Percentiles rank a stretch among this genome's conserved stretches.
Evolutionary conservation across 2,329 filamentous ascomycete genomes (phyloP).

Genomic region (Chrysoporthe cubensis): DNA sequence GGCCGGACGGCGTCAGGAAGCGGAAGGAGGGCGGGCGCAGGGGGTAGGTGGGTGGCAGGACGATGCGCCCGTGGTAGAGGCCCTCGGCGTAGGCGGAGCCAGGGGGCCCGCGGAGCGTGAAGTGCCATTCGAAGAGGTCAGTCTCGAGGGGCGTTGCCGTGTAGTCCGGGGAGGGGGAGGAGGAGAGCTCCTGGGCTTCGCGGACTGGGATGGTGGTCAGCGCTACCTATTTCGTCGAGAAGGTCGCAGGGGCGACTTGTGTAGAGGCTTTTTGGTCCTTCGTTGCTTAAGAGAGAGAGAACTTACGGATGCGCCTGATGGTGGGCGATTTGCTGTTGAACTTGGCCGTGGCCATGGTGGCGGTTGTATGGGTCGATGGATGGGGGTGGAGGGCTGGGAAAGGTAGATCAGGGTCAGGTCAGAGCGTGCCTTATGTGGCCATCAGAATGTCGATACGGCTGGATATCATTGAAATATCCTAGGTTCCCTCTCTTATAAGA

Average conservation of each 20-base stretch:
- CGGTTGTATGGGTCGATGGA: slow-evolving; percentile 1
- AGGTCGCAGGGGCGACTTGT: too few species aligned
- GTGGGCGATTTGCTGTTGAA: slow-evolving; percentile 81
- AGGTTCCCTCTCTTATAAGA: neutral
- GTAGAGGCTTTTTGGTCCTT: too few species aligned
- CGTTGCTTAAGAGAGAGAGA: neutral
- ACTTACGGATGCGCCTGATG: slow-evolving; percentile 79
- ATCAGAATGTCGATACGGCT: neutral
- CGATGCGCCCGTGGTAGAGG: slow-evolving; percentile 94
- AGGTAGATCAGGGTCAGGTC: neutral
- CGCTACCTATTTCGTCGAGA: neutral
- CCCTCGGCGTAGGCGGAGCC: slow-evolving; percentile 77
- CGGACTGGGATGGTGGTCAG: slow-evolving; percentile 63
- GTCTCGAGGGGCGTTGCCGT: slow-evolving; percentile 82
- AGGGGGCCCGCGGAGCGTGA: slow-evolving; percentile 90
- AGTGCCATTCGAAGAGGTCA: slow-evolving; percentile 98
- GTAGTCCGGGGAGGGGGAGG: slow-evolving; percentile 81
- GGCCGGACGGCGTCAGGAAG: slow-evolving; percentile 87
- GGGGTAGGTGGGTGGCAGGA: slow-evolving; percentile 87
- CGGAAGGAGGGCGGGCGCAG: slow-evolving; percentile 93
- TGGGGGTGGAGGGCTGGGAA: neutral
- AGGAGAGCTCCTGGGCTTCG: slow-evolving; percentile 86
- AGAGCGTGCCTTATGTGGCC: neutral
- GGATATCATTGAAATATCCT: neutral
- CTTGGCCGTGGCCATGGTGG: slow-evolving; percentile 48